Evolutionary conservation across 345 rosid genomes (phyloP).

Genomic region (Raphanus sativus): DNA sequence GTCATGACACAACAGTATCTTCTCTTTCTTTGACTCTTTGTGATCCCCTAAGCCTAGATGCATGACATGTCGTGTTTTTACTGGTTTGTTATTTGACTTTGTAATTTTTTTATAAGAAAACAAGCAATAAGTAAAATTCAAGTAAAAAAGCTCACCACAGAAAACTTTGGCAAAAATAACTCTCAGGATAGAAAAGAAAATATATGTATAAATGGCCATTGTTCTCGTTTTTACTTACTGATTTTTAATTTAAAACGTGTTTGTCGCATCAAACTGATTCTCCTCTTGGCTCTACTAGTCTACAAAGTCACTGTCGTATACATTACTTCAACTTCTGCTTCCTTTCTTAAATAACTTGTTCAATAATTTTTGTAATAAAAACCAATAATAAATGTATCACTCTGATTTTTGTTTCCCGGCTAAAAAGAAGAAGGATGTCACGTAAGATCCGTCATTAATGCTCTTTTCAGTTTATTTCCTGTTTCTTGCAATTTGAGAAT

Average conservation of each 20-base stretch:
- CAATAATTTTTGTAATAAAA: conserved; percentile 1
- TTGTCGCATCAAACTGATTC: conserved; percentile 30
- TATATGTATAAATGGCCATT: background rate
- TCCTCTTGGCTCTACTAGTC: conserved; percentile 4
- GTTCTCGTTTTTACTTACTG: conserved; percentile 1
- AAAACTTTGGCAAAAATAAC: conserved; percentile 35
- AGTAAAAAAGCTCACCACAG: conserved; percentile 25
- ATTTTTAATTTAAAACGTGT: conserved; percentile 22
- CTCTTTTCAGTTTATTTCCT: conserved; percentile 42
- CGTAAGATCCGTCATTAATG: conserved; percentile 58
- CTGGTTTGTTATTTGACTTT: background rate
- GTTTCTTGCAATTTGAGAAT: conserved; percentile 23
- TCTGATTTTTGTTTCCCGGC: conserved; percentile 28
- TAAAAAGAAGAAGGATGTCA: conserved; percentile 28
- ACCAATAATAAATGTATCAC: conserved; percentile 32
- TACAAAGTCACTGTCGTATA: conserved; percentile 41
- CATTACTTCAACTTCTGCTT: conserved; percentile 40
- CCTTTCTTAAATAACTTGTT: conserved; percentile 15
- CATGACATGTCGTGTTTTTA: background rate
- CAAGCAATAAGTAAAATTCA: conserved; percentile 12
- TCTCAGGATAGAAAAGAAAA: background rate
- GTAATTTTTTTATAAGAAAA: background rate
- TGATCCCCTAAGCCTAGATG: conserved; percentile 23
- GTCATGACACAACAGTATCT: conserved; percentile 31
- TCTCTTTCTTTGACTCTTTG: conserved; percentile 35